Conservation (phyloP, 345 rosid genomes). For the Erysimum cheiranthoides region DNA sequence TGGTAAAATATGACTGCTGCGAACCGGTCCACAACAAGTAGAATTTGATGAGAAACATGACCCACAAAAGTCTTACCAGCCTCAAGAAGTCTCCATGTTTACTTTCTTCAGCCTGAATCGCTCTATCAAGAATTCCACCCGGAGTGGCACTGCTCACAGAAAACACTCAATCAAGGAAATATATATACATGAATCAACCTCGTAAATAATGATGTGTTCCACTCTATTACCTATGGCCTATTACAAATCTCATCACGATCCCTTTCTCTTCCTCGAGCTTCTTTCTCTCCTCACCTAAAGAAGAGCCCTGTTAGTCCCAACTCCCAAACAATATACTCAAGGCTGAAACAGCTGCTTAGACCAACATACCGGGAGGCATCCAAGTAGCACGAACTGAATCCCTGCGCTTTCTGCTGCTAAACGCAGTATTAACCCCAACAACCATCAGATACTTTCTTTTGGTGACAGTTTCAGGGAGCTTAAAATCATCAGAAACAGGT, state of each 20-base stretch:
- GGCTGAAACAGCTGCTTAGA: constrained; percentile 4
- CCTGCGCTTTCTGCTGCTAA: constrained; percentile 93
- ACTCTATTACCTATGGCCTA: constrained; percentile 81
- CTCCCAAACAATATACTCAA: constrained; percentile 9
- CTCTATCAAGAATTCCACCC: constrained; percentile 96
- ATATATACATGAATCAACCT: constrained; percentile 7
- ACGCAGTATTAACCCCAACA: constrained; percentile 89
- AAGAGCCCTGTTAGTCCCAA: constrained; percentile 30
- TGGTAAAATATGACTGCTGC: background rate
- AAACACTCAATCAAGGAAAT: constrained; percentile 9
- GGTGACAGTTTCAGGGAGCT: constrained; percentile 51
- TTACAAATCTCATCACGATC: constrained; percentile 89
- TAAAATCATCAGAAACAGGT: constrained; percentile 69
- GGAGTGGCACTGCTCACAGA: constrained; percentile 69
- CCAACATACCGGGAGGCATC: constrained; percentile 90
- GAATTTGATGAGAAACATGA: background rate
- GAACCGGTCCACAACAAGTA: constrained; percentile 2
- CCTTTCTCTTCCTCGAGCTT: constrained; percentile 98
- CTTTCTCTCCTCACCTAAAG: constrained; percentile 77
- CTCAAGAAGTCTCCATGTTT: constrained; percentile 94
- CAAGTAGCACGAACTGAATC: constrained; percentile 95
- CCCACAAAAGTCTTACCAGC: constrained; percentile 61
- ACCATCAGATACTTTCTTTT: constrained; percentile 87
- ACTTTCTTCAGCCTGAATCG: constrained; percentile 92
- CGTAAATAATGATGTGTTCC: background rate